phyloP scores from a whole-genome alignment of 1,284 basidiomycete species.

The Schizopora paradoxa region DNA sequence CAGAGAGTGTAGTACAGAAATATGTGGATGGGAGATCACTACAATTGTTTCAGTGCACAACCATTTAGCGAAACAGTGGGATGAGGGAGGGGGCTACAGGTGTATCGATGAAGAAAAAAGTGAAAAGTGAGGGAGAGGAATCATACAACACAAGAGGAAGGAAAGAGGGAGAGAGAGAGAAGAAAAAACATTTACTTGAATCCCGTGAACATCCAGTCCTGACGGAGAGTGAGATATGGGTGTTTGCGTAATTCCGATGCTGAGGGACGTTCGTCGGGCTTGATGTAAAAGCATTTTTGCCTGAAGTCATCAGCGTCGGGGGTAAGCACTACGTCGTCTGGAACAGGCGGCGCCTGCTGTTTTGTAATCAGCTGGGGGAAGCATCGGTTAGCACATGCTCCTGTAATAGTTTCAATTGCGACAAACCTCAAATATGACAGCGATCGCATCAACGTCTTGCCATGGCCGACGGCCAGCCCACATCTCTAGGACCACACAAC shows the following conservation, averaged over 20 bases:
- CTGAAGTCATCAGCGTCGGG: constrained; percentile 83
- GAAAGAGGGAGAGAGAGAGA: constrained; percentile 23
- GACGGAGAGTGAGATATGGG: constrained; percentile 74
- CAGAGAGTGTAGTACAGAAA: constrained; percentile 1
- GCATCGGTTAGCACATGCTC: not conserved
- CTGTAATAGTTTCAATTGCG: not conserved
- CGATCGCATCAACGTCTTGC: constrained; percentile 83
- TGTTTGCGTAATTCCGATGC: constrained; percentile 82
- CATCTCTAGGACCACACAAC: constrained; percentile 98
- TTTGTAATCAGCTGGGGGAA: constrained; percentile 67
- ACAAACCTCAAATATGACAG: constrained; percentile 89
- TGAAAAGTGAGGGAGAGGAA: constrained; percentile 5
- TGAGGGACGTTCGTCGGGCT: constrained; percentile 82
- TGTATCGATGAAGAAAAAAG: constrained; percentile 1
- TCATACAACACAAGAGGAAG: constrained; percentile 11
- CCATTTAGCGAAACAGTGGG: no score
- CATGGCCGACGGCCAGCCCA: constrained; percentile 94
- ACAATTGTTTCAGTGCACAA: no score
- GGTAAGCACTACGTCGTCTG: constrained; percentile 73
- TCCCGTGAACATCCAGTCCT: constrained; percentile 74
- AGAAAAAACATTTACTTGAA: constrained; percentile 33
- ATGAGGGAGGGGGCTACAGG: constrained; percentile 2
- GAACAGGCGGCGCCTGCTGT: constrained; percentile 84
- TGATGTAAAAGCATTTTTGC: constrained; percentile 84
- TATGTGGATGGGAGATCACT: no score